Evolutionary conservation across 1,139 yeast genomes (phyloP).

Genomic region (Suhomyces yuchorum): DNA sequence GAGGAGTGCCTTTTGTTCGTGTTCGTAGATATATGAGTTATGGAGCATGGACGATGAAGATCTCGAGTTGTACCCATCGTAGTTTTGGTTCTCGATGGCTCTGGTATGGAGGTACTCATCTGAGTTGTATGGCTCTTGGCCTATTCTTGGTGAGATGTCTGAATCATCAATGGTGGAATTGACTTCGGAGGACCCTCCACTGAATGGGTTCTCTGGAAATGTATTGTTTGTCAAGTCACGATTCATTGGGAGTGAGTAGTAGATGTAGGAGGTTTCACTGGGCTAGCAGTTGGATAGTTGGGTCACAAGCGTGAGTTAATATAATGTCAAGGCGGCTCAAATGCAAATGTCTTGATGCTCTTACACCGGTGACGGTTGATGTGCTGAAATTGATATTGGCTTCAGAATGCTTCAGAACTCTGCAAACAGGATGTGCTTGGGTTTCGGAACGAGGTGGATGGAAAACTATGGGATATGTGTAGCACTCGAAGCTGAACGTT

Average conservation of each 20-base stretch:
- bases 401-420: no score
- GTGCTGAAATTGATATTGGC: no score
- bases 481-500: no score
- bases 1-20: background rate
- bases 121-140: background rate
- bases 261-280: background rate
- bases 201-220: background rate
- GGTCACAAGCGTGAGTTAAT: no score
- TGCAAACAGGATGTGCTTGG: no score
- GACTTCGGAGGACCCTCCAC: background rate
- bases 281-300: no score
- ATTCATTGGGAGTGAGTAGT: background rate
- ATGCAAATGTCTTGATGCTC: no score
- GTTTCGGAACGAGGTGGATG: no score
- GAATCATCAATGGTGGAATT: background rate
- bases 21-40: background rate
- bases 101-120: background rate
- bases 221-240: background rate
- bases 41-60: background rate
- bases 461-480: no score
- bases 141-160: background rate
- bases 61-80: conserved; percentile 2
- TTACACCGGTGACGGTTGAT: no score
- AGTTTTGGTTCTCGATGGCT: background rate
- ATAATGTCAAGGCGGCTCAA: no score